phyloP scores from a whole-genome alignment of 164 flowering plant genomes.

The Amborella trichopoda region DNA sequence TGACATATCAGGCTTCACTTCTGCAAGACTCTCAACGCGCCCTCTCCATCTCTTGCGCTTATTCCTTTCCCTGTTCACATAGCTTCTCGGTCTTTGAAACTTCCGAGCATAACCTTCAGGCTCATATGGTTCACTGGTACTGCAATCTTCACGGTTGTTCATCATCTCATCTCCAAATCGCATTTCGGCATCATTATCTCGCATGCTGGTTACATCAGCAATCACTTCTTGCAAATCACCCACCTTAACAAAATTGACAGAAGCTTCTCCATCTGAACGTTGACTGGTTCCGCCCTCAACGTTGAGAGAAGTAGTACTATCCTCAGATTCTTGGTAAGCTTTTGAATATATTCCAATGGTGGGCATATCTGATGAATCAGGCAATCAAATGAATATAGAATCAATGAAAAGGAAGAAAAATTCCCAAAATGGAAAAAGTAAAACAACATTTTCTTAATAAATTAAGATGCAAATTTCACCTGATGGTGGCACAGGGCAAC shows the following conservation, averaged over 20 bases:
- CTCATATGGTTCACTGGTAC: constrained; percentile 57
- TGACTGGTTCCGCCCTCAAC: constrained; percentile 24
- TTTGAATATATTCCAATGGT: constrained; percentile 12
- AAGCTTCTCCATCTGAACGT: constrained; percentile 43
- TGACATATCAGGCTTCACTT: constrained; percentile 13
- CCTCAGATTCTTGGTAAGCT: constrained; percentile 20
- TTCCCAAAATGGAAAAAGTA: constrained; percentile 12
- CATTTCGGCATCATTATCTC: constrained; percentile 36
- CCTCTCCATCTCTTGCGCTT: constrained; percentile 94
- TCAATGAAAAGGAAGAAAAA: no score
- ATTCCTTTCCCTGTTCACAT: constrained; percentile 43
- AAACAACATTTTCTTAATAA: constrained; percentile 1
- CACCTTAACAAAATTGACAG: constrained; percentile 16
- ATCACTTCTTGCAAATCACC: constrained; percentile 26
- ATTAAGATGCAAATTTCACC: constrained; percentile 15
- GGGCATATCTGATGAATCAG: constrained; percentile 22
- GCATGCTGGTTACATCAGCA: constrained; percentile 21
- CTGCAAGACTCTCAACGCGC: constrained; percentile 37
- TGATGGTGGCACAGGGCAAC: constrained; percentile 19
- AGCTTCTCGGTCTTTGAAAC: constrained; percentile 36
- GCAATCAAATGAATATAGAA: no score
- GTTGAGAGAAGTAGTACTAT: constrained; percentile 26
- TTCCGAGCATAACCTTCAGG: constrained; percentile 17
- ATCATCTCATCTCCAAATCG: constrained; percentile 38
- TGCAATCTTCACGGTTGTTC: constrained; percentile 53